Percentiles rank a stretch among this genome's conserved stretches.
Conservation (phyloP, 495 filamentous ascomycete genomes). For the Lasiosphaeriaceae sp. region DNA sequence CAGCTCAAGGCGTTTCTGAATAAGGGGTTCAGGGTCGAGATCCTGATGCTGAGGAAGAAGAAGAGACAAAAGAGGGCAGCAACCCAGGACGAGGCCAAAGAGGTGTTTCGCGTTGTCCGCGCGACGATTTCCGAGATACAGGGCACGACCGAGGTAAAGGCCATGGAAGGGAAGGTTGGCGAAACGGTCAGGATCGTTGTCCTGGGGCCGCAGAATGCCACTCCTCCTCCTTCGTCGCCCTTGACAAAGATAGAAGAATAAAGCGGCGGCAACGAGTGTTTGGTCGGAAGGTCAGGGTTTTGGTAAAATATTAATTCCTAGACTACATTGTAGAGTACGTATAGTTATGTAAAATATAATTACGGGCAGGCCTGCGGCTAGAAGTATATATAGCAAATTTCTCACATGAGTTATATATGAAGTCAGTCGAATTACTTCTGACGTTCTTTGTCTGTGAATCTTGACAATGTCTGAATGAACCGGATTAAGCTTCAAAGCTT, state of each 20-base stretch:
- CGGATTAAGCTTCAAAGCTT: no score
- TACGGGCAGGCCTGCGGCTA: no score
- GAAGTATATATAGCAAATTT: no score
- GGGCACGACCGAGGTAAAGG: slow-evolving; percentile 36
- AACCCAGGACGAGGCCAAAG: slow-evolving; percentile 31
- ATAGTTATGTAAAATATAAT: no score
- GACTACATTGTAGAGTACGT: no score
- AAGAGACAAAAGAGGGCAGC: slow-evolving; percentile 25
- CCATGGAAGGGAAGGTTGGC: slow-evolving; percentile 35
- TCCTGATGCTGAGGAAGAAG: slow-evolving; percentile 50
- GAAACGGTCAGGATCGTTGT: slow-evolving; percentile 29
- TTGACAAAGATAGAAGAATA: neutral
- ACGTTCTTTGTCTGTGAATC: no score
- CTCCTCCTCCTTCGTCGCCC: slow-evolving; percentile 5
- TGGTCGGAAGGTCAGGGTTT: no score
- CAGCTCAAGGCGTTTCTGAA: slow-evolving; percentile 58
- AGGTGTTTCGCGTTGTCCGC: slow-evolving; percentile 28
- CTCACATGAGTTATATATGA: no score
- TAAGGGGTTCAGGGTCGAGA: slow-evolving; percentile 61
- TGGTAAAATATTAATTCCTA: no score
- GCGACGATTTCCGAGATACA: slow-evolving; percentile 24
- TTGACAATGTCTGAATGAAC: no score
- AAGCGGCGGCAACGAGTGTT: no score
- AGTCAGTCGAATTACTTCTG: no score
- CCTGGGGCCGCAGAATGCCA: slow-evolving; percentile 24